phyloP scores from a whole-genome alignment of 78 protist genomes.

The Dictyostelium citrinum region DNA sequence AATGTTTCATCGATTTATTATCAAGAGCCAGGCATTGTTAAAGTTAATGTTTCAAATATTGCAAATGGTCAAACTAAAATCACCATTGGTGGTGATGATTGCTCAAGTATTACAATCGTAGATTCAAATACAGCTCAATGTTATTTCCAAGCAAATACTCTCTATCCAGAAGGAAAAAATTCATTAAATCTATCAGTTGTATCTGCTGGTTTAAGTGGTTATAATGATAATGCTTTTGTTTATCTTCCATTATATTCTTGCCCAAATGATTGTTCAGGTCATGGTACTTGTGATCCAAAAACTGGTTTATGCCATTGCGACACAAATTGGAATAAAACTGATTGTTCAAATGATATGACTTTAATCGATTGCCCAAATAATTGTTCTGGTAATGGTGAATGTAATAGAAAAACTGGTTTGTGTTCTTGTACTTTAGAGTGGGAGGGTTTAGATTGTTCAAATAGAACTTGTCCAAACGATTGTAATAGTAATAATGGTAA shows the following conservation, averaged over 20 bases:
- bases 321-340: neutral
- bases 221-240: neutral
- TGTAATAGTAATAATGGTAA: neutral
- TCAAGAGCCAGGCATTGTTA: neutral
- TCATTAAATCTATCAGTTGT: neutral
- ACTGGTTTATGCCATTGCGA: constrained; percentile 1
- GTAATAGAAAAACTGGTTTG: neutral
- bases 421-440: neutral
- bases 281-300: neutral
- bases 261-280: neutral
- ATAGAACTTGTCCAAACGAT: neutral
- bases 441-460: neutral
- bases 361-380: neutral
- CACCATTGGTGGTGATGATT: neutral
- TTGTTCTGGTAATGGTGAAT: constrained; percentile 16
- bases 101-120: neutral
- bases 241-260: neutral
- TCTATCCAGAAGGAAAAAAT: neutral
- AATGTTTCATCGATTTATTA: neutral
- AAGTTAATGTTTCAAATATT: neutral
- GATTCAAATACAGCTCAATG: neutral
- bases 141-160: neutral
- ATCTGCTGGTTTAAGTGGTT: neutral
- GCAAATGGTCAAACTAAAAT: neutral
- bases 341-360: constrained; percentile 3